Evolutionary conservation across 2,329 filamentous ascomycete species (phyloP).

Genomic region (Colletotrichum spaethianum): DNA sequence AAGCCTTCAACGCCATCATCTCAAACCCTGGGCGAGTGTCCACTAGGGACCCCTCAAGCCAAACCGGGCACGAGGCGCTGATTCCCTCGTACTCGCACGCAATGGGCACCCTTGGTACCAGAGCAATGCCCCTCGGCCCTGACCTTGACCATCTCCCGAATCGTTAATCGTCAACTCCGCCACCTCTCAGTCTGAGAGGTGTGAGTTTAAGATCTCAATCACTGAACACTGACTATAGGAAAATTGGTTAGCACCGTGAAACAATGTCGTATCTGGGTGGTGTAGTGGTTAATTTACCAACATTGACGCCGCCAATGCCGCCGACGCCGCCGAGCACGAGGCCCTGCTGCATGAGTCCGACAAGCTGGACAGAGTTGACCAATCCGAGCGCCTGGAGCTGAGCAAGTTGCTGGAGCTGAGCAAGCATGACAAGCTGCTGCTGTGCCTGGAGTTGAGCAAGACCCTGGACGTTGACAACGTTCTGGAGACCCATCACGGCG

Average conservation of each 20-base stretch:
- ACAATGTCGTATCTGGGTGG: constrained; percentile 26
- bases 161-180: not conserved
- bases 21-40: not conserved
- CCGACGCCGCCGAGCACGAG: constrained; percentile 41
- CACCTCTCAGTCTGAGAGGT: not conserved
- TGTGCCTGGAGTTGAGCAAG: constrained; percentile 48
- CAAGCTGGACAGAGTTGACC: constrained; percentile 44
- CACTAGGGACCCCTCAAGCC: not conserved
- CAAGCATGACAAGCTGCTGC: constrained; percentile 46
- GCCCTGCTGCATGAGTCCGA: constrained; percentile 45
- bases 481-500: constrained; percentile 47
- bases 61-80: not conserved
- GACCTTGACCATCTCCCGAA: not conserved
- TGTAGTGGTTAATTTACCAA: constrained; percentile 50
- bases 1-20: not conserved
- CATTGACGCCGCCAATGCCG: constrained; percentile 34
- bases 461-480: constrained; percentile 46
- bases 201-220: not conserved
- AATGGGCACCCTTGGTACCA: not conserved
- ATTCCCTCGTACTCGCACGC: constrained; percentile 1
- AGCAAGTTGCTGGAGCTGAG: constrained; percentile 48
- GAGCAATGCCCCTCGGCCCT: not conserved
- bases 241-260: not conserved
- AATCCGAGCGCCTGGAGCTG: constrained; percentile 46
- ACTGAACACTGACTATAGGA: not conserved